Base-by-base conservation (phyloP, 2,329 filamentous ascomycete genomes). In the Aspergillus uvarum region DNA sequence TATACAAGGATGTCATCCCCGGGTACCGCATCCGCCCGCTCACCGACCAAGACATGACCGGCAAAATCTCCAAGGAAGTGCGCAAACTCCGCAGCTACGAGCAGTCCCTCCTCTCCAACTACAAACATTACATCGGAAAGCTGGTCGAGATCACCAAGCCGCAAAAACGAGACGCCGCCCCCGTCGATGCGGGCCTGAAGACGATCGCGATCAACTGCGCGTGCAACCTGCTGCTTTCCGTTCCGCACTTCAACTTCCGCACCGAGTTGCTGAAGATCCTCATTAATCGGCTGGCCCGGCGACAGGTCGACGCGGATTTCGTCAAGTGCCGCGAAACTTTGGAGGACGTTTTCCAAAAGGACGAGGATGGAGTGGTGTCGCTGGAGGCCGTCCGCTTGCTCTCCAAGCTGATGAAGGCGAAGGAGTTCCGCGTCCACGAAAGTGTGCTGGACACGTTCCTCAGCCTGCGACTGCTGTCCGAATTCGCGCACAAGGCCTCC, bases 221-320 rank as follows among this genome's bases (percentile, higher is more conserved):
- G 2, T 96, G 92, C 76, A 89, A 85, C 31, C 83, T 99, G 16
- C 78, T 98, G 47, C 86, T 85, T 21, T 83, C 89, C 1, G 92
- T 97, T 0, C 91, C 95, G 3, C 96, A 99, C 79, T 99, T 99
- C 85, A 99, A 99, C 81, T 97, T 96, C 76, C 89, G 95, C 47
- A 85, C 83, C 52, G 94, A 99, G 56, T 81, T 99, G 56, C 79
- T 99, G 62, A 92, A 91, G 76, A 94, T 98, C 59, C 74, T 99
- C 14, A 88, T 96, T 22, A 87, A 87, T 67, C 95, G 95, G 74
- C 82, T 99, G 38, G 92, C 91, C 70, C 85, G 83, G 59, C 86
- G 87, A 67, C 85, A 83, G 56, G 78, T 91, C 1, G 91, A 96
- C 71, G 83, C 82, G 2, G 89, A 96, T 63, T 95, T 92, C 65